Evolutionary conservation across 805 yeast genomes (phyloP), one percentile per base, ranked within the genome.

Genomic region (Torulaspora franciscae): DNA sequence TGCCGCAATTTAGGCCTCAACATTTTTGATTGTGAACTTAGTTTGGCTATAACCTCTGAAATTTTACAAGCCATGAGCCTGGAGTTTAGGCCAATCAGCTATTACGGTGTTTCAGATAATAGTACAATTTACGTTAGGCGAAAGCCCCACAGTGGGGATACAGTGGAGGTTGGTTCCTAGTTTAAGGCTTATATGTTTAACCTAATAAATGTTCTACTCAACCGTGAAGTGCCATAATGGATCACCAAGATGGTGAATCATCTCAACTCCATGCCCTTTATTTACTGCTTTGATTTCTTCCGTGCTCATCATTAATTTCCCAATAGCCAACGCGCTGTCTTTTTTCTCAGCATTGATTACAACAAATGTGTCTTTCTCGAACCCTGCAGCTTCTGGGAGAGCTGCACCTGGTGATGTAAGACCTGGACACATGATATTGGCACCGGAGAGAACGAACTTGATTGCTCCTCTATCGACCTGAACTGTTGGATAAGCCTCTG

Each of bases 371-470:
- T 76, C 95, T 54, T 78, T 73, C 28, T 58, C 65, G 29, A 42
- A 57, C 6, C 76, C 75, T 30, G 82, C 78, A 25, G 82, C 82
- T 19, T 81, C 90, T 15, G 96, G 96, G 49, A 89, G 70, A 43
- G 69, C 67, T 15, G 95, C 96, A 33, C 96, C 96, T 2, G 83
- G 74, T 14, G 93, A 81, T 0, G 96, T 88, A 51, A 88, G 74
- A 14, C 96, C 96, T 3, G 96, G 96, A 67, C 96, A 90, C 98
- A 90, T 90, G 59, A 90, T 85, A 60, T 90, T 90, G 24, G 97
- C 96, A 45, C 97, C 98, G 3, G 95, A 83, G n/a, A 90, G 70
- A 22, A 90, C 93, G 60, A 90, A 90, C 66, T 90, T 90, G 64
- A 90, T 90, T 41, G 98, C 98, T 46, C 98, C 98, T 62, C 96